phyloP scores from a whole-genome alignment of 139 green algal species.

The Zygnema cylindricum region DNA sequence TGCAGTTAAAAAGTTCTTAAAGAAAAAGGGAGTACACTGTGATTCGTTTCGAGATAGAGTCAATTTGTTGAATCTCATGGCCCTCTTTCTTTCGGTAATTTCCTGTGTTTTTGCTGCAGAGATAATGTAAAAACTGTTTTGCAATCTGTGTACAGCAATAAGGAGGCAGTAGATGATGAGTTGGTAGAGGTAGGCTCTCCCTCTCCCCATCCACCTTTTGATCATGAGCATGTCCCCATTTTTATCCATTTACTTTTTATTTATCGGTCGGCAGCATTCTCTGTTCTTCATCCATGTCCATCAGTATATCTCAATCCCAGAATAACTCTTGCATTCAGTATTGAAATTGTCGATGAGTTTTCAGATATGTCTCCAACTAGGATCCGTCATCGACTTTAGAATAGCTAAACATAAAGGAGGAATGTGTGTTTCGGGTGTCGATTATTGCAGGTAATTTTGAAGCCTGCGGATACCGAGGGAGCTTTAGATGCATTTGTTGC shows the following conservation, averaged over 20 bases:
- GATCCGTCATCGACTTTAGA: too few relatives aligned
- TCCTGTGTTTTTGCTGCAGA: slow-evolving; percentile 36
- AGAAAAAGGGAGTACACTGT: too few relatives aligned
- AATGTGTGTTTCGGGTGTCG: too few relatives aligned
- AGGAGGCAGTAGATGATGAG: slow-evolving; percentile 81
- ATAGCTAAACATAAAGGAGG: too few relatives aligned
- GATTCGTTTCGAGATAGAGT: too few relatives aligned
- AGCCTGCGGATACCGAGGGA: slow-evolving; percentile 69
- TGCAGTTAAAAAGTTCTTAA: too few relatives aligned
- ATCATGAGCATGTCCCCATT: background rate
- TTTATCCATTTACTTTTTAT: background rate
- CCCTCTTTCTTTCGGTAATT: background rate
- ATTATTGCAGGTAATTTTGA: slow-evolving; percentile 51
- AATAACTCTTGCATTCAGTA: too few relatives aligned
- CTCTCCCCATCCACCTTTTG: slow-evolving; percentile 1
- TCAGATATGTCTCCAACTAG: background rate
- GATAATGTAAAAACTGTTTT: slow-evolving; percentile 75
- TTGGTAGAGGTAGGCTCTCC: slow-evolving; percentile 73
- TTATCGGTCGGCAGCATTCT: background rate
- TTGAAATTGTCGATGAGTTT: background rate
- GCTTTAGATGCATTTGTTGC: slow-evolving; percentile 87
- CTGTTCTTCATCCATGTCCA: too few relatives aligned
- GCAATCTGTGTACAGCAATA: slow-evolving; percentile 77
- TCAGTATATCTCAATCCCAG: too few relatives aligned
- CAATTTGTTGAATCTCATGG: too few relatives aligned